phyloP scores from a whole-genome alignment of 1,284 basidiomycete genomes.

The Trametes hirsuta region DNA sequence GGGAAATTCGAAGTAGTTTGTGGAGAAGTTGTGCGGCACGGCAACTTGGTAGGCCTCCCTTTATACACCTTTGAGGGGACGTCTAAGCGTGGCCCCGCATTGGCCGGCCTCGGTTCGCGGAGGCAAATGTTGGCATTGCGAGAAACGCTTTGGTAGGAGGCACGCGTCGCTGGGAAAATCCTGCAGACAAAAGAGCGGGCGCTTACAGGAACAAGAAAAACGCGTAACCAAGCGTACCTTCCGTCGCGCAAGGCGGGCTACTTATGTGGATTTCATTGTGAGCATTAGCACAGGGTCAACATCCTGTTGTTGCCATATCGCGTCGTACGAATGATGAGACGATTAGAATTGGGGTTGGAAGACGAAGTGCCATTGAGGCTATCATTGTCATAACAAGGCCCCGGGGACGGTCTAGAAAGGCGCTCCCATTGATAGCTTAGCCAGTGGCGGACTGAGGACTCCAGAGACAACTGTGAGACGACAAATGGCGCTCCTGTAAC shows the following conservation, averaged over 20 bases:
- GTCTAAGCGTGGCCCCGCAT: neutral
- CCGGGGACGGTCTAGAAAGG: too few species aligned
- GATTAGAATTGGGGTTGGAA: neutral
- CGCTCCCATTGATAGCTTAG: too few species aligned
- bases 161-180: neutral
- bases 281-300: neutral
- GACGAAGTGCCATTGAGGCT: neutral
- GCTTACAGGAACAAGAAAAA: constrained; percentile 6
- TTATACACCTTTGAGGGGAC: neutral
- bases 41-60: neutral
- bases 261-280: neutral
- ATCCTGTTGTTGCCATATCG: neutral
- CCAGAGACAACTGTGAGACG: too few species aligned
- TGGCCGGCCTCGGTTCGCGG: neutral
- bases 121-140: neutral
- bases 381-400: too few species aligned
- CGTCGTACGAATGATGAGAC: neutral
- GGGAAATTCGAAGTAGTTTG: neutral
- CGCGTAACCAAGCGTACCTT: neutral
- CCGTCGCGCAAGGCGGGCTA: neutral
- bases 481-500: too few species aligned
- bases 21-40: neutral
- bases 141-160: neutral
- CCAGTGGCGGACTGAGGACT: too few species aligned
- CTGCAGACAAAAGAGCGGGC: constrained; percentile 12